Evolutionary conservation across 371 early-diverging fungal genomes (phyloP), one percentile per base, ranked within the genome.

Genomic region (Catenaria anguillulae): DNA sequence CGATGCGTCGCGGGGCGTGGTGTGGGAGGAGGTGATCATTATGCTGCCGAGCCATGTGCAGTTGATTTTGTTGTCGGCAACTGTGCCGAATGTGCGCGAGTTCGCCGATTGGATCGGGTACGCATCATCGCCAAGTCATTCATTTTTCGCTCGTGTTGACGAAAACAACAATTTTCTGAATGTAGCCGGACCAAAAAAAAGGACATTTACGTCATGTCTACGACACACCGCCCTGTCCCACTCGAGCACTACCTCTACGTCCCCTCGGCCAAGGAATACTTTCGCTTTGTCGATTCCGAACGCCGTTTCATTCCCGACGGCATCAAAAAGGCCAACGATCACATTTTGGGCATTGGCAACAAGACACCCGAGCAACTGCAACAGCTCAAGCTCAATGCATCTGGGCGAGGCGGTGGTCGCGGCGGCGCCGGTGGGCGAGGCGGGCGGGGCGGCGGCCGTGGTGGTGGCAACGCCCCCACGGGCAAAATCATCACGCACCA

Each of bases 11-110:
- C 84, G 99, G 66, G 99, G 99, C 61, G 98, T 99, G 3, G 99
- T 99, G 12, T 99, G 99, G 99, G 99, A 99, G 75, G 99, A 99
- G 73, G 96, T 95, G n/a, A 95, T 99, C 62, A 98, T 99, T 67
- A 93, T 98, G 97, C 76, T 99, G 6, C 99, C 96, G 4, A 81
- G 87, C 0, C 95, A 96, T 70, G 87, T 95, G 8, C 92, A 80
- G 21, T 74, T 99, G 23, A 90, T 99, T 62, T 70, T 99, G 48
- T 78, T 99, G 29, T 95, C 95, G 35, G 99, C 99, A 0, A 99
- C 99, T 15, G 95, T 98, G 17, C 97, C 98, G n/a, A 99, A 99
- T 73, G 90, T 96, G 4, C 78, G 83, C 67, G 99, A 99, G 73
- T 98, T 99, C 83, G 95, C 97, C 31, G 96, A 93, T 58, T 99